These are phyloP conservation scores for Calocybe gangraenosa DNA, from an alignment of 768 basidiomycete species.

Conservation along the genomic window DNA sequence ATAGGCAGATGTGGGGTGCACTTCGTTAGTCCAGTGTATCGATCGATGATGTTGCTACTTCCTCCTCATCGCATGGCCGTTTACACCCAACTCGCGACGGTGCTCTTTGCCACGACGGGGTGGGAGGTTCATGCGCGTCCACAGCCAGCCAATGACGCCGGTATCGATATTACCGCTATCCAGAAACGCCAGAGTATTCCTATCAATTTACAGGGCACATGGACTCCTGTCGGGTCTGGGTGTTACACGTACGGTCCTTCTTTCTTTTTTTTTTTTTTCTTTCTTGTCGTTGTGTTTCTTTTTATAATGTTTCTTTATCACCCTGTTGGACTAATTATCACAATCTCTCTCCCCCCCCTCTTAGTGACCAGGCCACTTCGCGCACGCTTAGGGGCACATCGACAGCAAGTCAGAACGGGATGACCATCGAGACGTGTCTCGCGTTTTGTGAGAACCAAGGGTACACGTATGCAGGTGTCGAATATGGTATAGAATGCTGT, in stretches of 20 bases:
- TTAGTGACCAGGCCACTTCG: background rate
- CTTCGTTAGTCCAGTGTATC: too few species aligned
- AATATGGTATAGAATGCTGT: constrained; percentile 14
- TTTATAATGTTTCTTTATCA: too few species aligned
- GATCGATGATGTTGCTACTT: too few species aligned
- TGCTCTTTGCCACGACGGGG: too few species aligned
- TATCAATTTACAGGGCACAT: background rate
- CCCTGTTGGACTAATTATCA: too few species aligned
- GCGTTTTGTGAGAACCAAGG: constrained; percentile 4
- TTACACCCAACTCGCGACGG: too few species aligned
- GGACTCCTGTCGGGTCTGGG: background rate
- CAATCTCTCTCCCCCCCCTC: background rate
- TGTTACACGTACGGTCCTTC: background rate
- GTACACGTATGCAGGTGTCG: constrained; percentile 11
- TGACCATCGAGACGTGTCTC: constrained; percentile 10
- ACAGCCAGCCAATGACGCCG: background rate
- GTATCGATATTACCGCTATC: background rate
- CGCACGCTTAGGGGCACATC: background rate
- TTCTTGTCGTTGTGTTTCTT: too few species aligned
- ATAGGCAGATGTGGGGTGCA: too few species aligned
- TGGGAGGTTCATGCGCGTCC: background rate
- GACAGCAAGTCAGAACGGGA: background rate
- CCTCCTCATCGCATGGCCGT: too few species aligned
- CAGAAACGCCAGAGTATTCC: background rate
- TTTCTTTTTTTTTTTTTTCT: background rate